Base-by-base conservation (phyloP, 2,329 filamentous ascomycete genomes). In the Periconia sp. region DNA sequence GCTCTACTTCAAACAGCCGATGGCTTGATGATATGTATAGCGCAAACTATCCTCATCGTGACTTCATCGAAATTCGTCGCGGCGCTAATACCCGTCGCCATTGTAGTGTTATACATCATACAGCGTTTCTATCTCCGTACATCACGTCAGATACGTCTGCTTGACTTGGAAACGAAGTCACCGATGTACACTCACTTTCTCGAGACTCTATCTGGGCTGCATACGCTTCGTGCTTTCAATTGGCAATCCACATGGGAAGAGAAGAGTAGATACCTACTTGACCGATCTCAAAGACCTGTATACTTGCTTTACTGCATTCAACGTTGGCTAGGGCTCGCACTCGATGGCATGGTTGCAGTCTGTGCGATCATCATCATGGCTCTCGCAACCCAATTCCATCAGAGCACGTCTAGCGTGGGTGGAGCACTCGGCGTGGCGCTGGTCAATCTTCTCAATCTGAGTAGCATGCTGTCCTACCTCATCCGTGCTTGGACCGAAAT, bases 401-500 rank as follows among this genome's bases (percentile, higher is more conserved):
- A n/a, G n/a, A 48, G 61, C 29, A 65, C 70, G 4, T 66, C 62
- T 5, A 61, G 76, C 17, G 68, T 68, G 29, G 65, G 72, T 3
- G 75, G 74, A 10, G 71, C 71, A 24, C 69, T 78, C 5, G 78
- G 77, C 39, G 66, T 81, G 2, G 75, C 76, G 2, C 59, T 82
- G 8, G 59, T 79, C 17, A 76, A 75, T 29, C 68, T 80, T 22
- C 71, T 81, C 26, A 62, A 69, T 22, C 78, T 82, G 57, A 78
- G 73, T 46, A 63, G 72, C 19, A 71, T 68, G 21, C 65, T 81
- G 30, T 74, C 73, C 30, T 57, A 71, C 10, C 52, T 79, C 9
- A 66, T 79, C 5, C 53, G 68, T 3, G 70, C 67, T n/a, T 83
- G 79, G 78, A 82, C 79, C 1, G 66, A 68, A 13, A 63, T 83